phyloP scores from a whole-genome alignment of 108 stramenopile genomes.

The Chaetoceros tenuissimus region DNA sequence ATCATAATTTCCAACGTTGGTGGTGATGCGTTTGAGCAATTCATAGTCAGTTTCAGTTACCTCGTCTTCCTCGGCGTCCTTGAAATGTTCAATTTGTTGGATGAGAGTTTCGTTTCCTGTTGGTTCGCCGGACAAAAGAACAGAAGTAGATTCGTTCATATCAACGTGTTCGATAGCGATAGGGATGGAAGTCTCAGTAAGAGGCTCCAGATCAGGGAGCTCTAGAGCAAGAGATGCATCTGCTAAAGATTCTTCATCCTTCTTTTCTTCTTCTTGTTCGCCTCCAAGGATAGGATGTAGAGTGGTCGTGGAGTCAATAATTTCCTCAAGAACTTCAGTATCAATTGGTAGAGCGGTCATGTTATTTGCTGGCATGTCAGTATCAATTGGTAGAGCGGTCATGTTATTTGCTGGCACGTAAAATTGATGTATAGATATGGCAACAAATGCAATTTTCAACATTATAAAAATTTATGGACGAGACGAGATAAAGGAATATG shows the following conservation, averaged over 20 bases:
- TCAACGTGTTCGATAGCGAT: background rate
- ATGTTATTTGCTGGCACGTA: too few species aligned
- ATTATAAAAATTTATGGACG: too few species aligned
- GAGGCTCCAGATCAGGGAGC: background rate
- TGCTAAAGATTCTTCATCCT: background rate
- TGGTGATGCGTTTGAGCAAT: background rate
- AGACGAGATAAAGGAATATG: too few species aligned
- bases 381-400: too few species aligned
- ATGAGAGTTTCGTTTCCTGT: background rate
- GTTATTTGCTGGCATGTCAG: too few species aligned
- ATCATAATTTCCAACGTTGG: slow-evolving; percentile 2
- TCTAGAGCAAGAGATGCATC: background rate
- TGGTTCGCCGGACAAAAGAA: background rate
- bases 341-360: too few species aligned
- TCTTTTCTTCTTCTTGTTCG: background rate
- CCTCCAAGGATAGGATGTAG: background rate
- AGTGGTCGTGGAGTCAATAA: too few species aligned
- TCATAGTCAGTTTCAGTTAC: background rate
- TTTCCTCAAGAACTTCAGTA: too few species aligned
- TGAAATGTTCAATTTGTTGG: background rate
- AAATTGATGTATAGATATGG: too few species aligned
- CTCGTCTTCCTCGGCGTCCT: background rate
- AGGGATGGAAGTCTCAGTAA: background rate
- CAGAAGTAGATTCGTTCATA: background rate
- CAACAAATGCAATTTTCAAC: too few species aligned